Conservation (phyloP, 306 rosid species). For the Trichosanthes truncata region DNA sequence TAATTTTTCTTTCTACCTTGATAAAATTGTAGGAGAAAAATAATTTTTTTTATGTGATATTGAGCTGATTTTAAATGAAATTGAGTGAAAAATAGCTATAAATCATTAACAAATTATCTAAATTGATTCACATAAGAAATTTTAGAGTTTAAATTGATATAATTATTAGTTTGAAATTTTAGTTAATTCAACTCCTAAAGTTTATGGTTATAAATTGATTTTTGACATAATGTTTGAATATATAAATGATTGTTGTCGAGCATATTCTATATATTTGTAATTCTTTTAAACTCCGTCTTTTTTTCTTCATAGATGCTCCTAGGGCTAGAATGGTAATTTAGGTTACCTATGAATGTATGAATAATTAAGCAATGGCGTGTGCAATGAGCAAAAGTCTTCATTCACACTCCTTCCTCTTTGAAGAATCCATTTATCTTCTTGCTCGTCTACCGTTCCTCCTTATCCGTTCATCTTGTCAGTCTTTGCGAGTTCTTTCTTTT, state of each 20-base stretch:
- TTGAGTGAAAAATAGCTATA: no score
- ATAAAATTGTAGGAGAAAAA: no score
- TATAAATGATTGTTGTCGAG: not conserved
- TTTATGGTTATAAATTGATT: no score
- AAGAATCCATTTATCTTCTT: slow-evolving; percentile 42
- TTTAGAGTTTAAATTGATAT: no score
- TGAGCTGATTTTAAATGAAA: no score
- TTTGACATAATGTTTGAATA: no score
- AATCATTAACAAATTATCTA: no score
- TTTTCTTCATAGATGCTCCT: not conserved
- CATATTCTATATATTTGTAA: not conserved
- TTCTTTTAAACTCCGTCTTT: not conserved
- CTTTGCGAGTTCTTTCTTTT: not conserved
- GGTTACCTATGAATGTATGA: not conserved
- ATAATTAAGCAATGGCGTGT: not conserved
- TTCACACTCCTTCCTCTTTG: not conserved
- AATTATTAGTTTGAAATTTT: no score
- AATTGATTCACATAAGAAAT: no score
- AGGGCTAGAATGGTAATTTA: slow-evolving; percentile 8
- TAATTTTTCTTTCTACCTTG: no score
- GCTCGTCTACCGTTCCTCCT: slow-evolving; percentile 15
- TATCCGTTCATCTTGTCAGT: slow-evolving; percentile 10
- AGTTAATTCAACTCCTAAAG: no score
- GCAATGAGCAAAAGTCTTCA: not conserved
- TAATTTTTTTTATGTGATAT: no score